Evolutionary conservation across 139 green algal species (phyloP).

Genomic region (Nannochloris sp.): DNA sequence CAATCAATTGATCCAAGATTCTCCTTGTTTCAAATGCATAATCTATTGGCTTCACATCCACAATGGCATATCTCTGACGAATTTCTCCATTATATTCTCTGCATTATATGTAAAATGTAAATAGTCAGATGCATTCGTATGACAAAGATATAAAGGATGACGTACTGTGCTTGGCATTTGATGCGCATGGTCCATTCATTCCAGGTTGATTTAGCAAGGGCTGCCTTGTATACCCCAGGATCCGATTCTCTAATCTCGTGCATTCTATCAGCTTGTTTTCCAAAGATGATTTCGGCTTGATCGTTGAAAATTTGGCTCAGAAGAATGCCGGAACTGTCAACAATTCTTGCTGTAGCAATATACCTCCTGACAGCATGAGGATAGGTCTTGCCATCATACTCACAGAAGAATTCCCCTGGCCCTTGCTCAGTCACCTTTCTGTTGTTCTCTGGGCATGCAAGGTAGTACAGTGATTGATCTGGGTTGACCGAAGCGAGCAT

Average conservation of each 20-base stretch:
- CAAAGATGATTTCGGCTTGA: slow-evolving; percentile 35
- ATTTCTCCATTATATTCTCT: slow-evolving; percentile 66
- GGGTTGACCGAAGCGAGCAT: slow-evolving; percentile 44
- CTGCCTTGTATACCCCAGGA: background rate
- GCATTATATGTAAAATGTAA: background rate
- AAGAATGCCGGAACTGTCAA: slow-evolving; percentile 18
- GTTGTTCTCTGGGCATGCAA: slow-evolving; percentile 73
- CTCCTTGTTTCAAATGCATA: slow-evolving; percentile 37
- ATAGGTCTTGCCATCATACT: slow-evolving; percentile 44
- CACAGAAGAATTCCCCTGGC: slow-evolving; percentile 40
- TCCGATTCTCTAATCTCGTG: slow-evolving; percentile 9
- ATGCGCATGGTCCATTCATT: slow-evolving; percentile 8
- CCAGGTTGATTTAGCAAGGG: slow-evolving; percentile 7
- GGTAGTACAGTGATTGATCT: slow-evolving; percentile 70
- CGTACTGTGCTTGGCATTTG: slow-evolving; percentile 19
- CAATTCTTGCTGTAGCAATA: slow-evolving; percentile 30
- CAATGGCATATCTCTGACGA: slow-evolving; percentile 42
- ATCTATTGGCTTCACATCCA: slow-evolving; percentile 33
- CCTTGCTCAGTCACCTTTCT: slow-evolving; percentile 63
- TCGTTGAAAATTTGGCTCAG: slow-evolving; percentile 12
- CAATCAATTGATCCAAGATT: slow-evolving; percentile 21
- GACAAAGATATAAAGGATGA: background rate
- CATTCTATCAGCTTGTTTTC: slow-evolving; percentile 45
- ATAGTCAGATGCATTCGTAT: background rate
- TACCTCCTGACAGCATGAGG: slow-evolving; percentile 43